phyloP scores from a whole-genome alignment of 352 stramenopile species.

The Hyaloperonospora brassicae region DNA sequence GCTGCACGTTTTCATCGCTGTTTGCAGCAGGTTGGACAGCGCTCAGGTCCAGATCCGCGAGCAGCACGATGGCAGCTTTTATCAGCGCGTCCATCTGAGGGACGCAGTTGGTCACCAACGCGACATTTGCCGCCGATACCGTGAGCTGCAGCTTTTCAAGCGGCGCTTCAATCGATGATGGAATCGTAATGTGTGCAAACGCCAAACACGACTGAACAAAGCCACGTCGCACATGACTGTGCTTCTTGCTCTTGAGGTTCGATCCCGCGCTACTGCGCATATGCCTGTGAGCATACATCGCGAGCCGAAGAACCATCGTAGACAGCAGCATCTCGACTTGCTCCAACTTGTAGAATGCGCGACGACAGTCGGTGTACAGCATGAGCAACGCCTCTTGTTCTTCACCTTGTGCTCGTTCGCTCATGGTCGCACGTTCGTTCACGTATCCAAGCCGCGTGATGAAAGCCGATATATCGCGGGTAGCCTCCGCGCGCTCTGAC shows the following conservation, averaged over 20 bases:
- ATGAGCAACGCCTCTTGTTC: slow-evolving; percentile 79
- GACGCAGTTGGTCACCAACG: slow-evolving; percentile 62
- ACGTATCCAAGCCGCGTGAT: slow-evolving; percentile 55
- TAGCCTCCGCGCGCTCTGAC: slow-evolving; percentile 47
- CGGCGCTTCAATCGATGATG: slow-evolving; percentile 55
- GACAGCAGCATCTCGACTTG: slow-evolving; percentile 54
- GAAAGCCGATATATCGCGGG: slow-evolving; percentile 72
- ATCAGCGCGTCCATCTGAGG: slow-evolving; percentile 83
- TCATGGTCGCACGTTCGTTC: slow-evolving; percentile 7
- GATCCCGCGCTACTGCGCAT: slow-evolving; percentile 12
- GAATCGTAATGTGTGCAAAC: slow-evolving; percentile 86
- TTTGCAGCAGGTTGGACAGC: slow-evolving; percentile 1
- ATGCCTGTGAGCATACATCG: slow-evolving; percentile 45
- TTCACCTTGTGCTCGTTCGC: slow-evolving; percentile 33
- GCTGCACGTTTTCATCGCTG: slow-evolving; percentile 1
- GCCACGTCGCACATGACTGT: slow-evolving; percentile 31
- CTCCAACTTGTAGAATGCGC: slow-evolving; percentile 84
- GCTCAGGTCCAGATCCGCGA: slow-evolving; percentile 55
- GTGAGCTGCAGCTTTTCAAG: slow-evolving; percentile 58
- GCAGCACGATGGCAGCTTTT: slow-evolving; percentile 66
- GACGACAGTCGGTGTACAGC: slow-evolving; percentile 83
- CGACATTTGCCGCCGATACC: slow-evolving; percentile 53
- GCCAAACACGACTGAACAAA: slow-evolving; percentile 88
- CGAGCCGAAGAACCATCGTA: slow-evolving; percentile 47
- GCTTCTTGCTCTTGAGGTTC: slow-evolving; percentile 16